phyloP scores from a whole-genome alignment of 2,329 filamentous ascomycete genomes.

The Trichoderma semiorbis region DNA sequence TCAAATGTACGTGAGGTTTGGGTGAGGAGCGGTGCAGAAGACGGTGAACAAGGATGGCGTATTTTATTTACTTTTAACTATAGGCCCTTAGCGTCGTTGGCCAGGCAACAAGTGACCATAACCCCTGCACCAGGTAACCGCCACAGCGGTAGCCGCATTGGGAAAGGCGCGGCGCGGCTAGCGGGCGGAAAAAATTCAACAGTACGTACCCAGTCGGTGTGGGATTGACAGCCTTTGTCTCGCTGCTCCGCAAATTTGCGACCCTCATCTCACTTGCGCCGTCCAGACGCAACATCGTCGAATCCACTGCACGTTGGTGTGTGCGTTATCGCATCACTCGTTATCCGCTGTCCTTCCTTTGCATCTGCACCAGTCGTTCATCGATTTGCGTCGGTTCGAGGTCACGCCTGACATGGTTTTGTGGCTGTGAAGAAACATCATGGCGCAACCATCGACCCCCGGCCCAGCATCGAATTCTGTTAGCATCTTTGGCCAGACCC shows the following conservation, averaged over 20 bases:
- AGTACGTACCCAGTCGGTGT: conserved; percentile 17
- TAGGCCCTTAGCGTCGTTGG: conserved; percentile 33
- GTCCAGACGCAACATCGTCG: conserved; percentile 4
- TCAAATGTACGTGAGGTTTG: not conserved
- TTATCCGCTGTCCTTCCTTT: not conserved
- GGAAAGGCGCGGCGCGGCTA: conserved; percentile 5
- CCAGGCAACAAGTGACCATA: conserved; percentile 35
- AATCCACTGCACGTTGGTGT: conserved; percentile 7
- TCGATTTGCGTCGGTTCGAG: not conserved
- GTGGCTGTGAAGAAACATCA: conserved; percentile 27
- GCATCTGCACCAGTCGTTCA: not conserved
- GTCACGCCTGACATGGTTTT: conserved; percentile 10
- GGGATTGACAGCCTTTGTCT: not conserved
- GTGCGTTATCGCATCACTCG: conserved; percentile 1
- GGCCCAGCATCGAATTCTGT: conserved; percentile 45
- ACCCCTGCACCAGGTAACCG: conserved; percentile 13
- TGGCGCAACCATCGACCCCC: conserved; percentile 46
- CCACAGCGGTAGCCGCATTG: not conserved
- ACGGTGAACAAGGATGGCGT: conserved; percentile 21
- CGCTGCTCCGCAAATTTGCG: conserved; percentile 18
- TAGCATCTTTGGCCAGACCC: conserved; percentile 34
- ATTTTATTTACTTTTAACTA: conserved; percentile 45
- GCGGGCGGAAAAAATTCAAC: not conserved
- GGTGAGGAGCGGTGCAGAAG: conserved; percentile 23
- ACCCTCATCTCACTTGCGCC: conserved; percentile 17